Conservation (phyloP, 768 basidiomycete species). For the Fomitopsis serialis region DNA sequence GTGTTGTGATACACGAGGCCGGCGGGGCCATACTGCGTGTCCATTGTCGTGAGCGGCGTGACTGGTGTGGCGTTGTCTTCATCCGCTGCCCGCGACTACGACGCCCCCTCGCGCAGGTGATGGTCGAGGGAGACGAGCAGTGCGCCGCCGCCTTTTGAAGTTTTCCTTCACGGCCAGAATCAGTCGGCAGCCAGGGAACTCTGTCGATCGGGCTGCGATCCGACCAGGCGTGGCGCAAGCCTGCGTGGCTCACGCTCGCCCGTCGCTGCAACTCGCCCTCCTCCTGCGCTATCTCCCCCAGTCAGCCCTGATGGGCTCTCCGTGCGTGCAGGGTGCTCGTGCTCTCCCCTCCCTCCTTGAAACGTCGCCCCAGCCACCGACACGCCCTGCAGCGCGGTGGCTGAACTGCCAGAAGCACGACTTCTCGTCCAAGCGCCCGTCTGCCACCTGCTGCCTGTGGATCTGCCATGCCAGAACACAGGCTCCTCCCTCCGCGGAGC, state of each 20-base stretch:
- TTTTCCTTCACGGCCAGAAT: slow-evolving; percentile 12
- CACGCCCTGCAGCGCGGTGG: background rate
- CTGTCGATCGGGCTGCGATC: slow-evolving; percentile 11
- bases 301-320: background rate
- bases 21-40: slow-evolving; percentile 14
- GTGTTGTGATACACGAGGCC: slow-evolving; percentile 20
- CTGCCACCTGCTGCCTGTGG: background rate
- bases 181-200: slow-evolving; percentile 10
- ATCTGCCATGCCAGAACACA: background rate
- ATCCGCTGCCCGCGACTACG: slow-evolving; percentile 9
- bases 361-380: background rate
- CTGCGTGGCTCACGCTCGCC: no score
- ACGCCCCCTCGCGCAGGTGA: slow-evolving; percentile 11
- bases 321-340: background rate
- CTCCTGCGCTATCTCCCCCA: background rate
- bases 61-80: slow-evolving; percentile 4
- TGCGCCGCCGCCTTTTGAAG: slow-evolving; percentile 14
- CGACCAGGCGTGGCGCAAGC: slow-evolving; percentile 5
- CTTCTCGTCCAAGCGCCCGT: background rate
- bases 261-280: background rate
- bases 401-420: background rate
- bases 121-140: slow-evolving; percentile 11
- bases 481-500: background rate
- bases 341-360: background rate
- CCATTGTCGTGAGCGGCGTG: slow-evolving; percentile 12